Evolutionary conservation across 2,329 filamentous ascomycete genomes (phyloP).

Genomic region (Zopfia rhizophila): DNA sequence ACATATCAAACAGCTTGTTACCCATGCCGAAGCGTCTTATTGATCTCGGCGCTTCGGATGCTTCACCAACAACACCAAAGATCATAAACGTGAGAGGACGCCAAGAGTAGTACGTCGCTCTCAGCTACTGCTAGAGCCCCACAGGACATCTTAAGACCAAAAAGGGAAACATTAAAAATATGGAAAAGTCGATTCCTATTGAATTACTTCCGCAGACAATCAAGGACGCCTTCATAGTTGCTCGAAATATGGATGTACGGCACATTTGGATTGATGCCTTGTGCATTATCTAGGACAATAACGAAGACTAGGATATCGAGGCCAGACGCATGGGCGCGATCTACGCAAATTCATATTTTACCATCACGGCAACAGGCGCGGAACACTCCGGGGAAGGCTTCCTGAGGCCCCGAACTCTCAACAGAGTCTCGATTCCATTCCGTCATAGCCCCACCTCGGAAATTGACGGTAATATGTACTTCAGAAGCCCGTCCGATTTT

Average conservation of each 20-base stretch:
- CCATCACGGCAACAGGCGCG: slow-evolving; percentile 2
- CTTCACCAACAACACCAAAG: not conserved
- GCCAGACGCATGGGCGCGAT: slow-evolving; percentile 2
- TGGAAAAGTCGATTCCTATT: slow-evolving; percentile 3
- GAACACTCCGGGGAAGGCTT: slow-evolving; percentile 1
- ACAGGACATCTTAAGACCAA: not conserved
- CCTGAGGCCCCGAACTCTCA: slow-evolving; percentile 2
- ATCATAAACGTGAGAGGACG: slow-evolving; percentile 2
- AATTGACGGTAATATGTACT: slow-evolving; percentile 2
- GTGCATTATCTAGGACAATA: slow-evolving; percentile 2
- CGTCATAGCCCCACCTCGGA: not conserved
- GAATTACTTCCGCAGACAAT: slow-evolving; percentile 4
- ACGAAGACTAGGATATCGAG: slow-evolving; percentile 3
- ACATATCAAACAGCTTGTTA: slow-evolving; percentile 1
- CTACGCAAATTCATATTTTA: slow-evolving; percentile 3
- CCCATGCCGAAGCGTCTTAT: slow-evolving; percentile 4
- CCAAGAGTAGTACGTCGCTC: slow-evolving; percentile 3
- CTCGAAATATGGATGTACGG: slow-evolving; percentile 1
- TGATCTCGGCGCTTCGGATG: not conserved
- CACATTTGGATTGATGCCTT: slow-evolving; percentile 4
- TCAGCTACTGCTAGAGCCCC: too few species aligned
- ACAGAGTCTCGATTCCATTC: not conserved
- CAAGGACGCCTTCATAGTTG: slow-evolving; percentile 3
- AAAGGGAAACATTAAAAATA: not conserved
- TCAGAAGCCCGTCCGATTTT: slow-evolving; percentile 3